Evolutionary conservation across 2,329 filamentous ascomycete species (phyloP).

Genomic region (Phialophora tarda): DNA sequence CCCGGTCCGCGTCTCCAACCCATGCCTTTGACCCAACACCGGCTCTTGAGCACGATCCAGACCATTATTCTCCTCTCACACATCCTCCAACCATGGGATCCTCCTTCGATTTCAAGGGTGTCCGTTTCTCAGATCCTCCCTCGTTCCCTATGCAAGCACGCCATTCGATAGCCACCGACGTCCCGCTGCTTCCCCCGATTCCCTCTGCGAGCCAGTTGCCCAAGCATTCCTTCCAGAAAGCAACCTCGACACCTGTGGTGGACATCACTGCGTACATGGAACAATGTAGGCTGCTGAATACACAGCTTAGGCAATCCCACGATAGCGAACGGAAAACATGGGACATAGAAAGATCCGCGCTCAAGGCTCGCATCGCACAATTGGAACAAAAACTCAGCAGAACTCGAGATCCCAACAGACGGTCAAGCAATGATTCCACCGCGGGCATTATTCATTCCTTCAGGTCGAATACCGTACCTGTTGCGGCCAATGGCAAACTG

Average conservation of each 20-base stretch:
- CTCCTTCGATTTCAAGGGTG: conserved; percentile 46
- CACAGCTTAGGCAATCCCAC: conserved; percentile 50
- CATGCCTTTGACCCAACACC: conserved; percentile 38
- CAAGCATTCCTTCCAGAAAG: conserved; percentile 34
- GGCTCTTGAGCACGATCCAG: conserved; percentile 36
- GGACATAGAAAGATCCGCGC: conserved; percentile 51
- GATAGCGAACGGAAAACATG: conserved; percentile 52
- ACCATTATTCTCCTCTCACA: conserved; percentile 37
- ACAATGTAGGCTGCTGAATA: conserved; percentile 50
- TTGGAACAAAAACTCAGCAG: conserved; percentile 46
- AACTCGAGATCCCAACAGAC: conserved; percentile 34
- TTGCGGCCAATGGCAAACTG: conserved; percentile 19
- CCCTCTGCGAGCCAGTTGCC: conserved; percentile 39
- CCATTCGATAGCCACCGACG: conserved; percentile 48
- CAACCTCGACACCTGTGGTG: conserved; percentile 34
- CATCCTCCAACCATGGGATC: conserved; percentile 12
- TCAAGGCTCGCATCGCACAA: conserved; percentile 50
- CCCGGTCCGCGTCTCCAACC: conserved; percentile 34
- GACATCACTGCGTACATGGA: conserved; percentile 49
- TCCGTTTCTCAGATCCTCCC: conserved; percentile 49
- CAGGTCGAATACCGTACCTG: conserved; percentile 29
- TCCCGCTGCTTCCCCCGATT: conserved; percentile 43
- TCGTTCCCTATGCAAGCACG: conserved; percentile 45
- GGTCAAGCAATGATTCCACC: conserved; percentile 38
- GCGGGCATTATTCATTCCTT: conserved; percentile 36